phyloP scores from a whole-genome alignment of 352 stramenopile species.

The Elongisporangium undulatum region DNA sequence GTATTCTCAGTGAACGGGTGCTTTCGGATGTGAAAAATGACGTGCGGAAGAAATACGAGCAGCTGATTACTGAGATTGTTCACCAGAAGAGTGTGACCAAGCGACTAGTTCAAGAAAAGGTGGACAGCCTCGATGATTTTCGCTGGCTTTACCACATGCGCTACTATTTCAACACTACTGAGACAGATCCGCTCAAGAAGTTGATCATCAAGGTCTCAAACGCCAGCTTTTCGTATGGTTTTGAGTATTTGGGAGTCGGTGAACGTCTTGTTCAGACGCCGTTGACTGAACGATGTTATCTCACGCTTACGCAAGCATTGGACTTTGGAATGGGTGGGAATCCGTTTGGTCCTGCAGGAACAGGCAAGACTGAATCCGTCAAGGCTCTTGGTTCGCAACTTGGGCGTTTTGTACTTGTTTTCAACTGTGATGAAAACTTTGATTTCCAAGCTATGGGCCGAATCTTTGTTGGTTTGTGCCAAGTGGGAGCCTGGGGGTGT shows the following conservation, averaged over 20 bases:
- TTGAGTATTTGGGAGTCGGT: conserved; percentile 99
- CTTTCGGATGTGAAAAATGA: conserved; percentile 93
- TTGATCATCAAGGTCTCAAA: conserved; percentile 98
- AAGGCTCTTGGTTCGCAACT: conserved; percentile 99
- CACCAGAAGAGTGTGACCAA: conserved; percentile 98
- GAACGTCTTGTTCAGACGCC: conserved; percentile 99
- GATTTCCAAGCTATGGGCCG: conserved; percentile 99
- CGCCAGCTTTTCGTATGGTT: conserved; percentile 98
- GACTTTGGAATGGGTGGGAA: conserved; percentile 98
- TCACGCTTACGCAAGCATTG: conserved; percentile 99
- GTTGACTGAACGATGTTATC: conserved; percentile 99
- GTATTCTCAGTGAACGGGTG: conserved; percentile 96
- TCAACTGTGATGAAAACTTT: conserved; percentile 99
- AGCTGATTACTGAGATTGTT: conserved; percentile 99
- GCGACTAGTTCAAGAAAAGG: conserved; percentile 83
- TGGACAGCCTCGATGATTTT: conserved; percentile 92
- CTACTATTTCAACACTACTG: conserved; percentile 93
- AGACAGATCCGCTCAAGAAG: conserved; percentile 87
- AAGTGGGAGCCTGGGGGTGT: conserved; percentile 99
- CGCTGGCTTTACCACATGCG: conserved; percentile 99
- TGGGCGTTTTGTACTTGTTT: conserved; percentile 99
- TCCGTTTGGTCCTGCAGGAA: conserved; percentile 98
- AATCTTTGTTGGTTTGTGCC: conserved; percentile 99
- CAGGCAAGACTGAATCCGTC: conserved; percentile 99
- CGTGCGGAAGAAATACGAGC: conserved; percentile 98